Evolutionary conservation across 2,329 filamentous ascomycete genomes (phyloP).

Genomic region (Colletotrichum orbiculare): DNA sequence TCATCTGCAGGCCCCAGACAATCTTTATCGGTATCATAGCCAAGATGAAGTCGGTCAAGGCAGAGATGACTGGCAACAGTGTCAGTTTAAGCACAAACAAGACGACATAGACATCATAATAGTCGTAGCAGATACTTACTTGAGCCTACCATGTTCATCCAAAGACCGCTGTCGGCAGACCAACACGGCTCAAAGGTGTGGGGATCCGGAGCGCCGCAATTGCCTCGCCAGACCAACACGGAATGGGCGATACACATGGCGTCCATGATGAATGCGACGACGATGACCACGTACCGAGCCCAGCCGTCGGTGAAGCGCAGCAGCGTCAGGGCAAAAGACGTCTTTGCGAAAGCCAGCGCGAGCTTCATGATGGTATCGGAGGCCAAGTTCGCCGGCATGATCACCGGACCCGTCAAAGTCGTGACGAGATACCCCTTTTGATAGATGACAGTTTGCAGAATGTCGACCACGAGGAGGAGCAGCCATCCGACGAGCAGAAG

Average conservation of each 20-base stretch:
- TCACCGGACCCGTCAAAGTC: constrained; percentile 55
- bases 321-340: constrained; percentile 49
- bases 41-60: constrained; percentile 42
- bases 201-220: constrained; percentile 12
- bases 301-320: constrained; percentile 55
- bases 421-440: constrained; percentile 10
- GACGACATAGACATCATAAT: no score
- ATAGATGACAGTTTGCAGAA: constrained; percentile 5
- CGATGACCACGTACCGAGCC: constrained; percentile 50
- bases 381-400: constrained; percentile 60
- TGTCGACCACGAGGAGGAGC: constrained; percentile 39
- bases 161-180: background rate
- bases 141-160: constrained; percentile 12
- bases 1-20: constrained; percentile 45
- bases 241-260: constrained; percentile 13
- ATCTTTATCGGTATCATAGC: constrained; percentile 44
- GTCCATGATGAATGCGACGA: background rate
- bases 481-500: constrained; percentile 48
- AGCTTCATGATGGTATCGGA: constrained; percentile 48
- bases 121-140: background rate
- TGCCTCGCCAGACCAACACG: background rate
- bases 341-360: constrained; percentile 48
- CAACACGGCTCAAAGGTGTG: constrained; percentile 13
- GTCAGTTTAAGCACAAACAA: background rate
- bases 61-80: background rate